Percentiles rank a stretch among this genome's conserved stretches.
Conservation (phyloP, 805 yeast species). For the Myxozyma sirexii region DNA sequence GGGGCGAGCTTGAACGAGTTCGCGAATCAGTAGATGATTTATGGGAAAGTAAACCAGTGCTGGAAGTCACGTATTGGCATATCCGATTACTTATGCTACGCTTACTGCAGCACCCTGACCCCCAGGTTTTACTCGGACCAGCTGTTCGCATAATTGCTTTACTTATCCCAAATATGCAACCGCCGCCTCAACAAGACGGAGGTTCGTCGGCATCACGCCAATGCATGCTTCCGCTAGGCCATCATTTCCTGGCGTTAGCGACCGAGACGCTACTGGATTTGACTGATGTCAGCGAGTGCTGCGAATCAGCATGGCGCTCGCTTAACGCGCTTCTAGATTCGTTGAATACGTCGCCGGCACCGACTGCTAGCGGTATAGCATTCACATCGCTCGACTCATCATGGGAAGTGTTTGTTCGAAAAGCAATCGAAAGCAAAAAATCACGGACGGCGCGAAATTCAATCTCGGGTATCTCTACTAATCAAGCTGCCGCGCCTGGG, state of each 20-base stretch:
- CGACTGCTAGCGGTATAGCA: background rate
- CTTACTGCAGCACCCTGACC: constrained; percentile 25
- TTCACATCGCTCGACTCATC: background rate
- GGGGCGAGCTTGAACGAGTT: constrained; percentile 35
- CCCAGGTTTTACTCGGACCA: constrained; percentile 32
- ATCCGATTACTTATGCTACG: constrained; percentile 29
- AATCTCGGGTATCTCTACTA: background rate
- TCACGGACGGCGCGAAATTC: constrained; percentile 9
- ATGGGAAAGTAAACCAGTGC: constrained; percentile 32
- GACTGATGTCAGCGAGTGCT: constrained; percentile 28
- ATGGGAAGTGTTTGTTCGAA: constrained; percentile 14
- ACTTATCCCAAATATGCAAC: constrained; percentile 2
- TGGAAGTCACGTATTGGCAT: constrained; percentile 34
- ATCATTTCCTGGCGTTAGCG: constrained; percentile 35
- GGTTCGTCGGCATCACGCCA: background rate
- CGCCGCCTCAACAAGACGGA: background rate
- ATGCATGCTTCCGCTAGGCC: constrained; percentile 7
- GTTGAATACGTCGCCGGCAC: background rate
- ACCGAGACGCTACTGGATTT: constrained; percentile 32
- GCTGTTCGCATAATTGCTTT: constrained; percentile 31
- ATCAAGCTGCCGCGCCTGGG: no score
- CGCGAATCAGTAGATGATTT: constrained; percentile 35
- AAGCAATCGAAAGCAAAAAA: constrained; percentile 4
- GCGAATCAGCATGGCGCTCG: constrained; percentile 34
- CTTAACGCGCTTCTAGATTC: constrained; percentile 9